These are phyloP conservation scores for Jackrogersella multiformis DNA, from an alignment of 495 filamentous ascomycete genomes.

Conservation along the genomic window DNA sequence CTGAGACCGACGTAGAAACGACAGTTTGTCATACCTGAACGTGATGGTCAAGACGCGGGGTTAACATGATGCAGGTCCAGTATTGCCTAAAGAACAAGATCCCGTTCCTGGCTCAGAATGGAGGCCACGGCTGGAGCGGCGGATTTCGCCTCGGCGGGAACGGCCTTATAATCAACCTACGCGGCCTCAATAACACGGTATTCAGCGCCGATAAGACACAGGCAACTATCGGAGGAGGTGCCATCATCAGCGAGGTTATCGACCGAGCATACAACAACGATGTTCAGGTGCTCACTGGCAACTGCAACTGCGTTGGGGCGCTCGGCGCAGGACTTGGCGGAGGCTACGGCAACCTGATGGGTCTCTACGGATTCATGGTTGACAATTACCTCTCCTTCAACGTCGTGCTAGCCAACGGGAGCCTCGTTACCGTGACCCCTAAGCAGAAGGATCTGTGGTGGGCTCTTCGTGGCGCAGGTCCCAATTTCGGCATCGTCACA, in stretches of 20 bases:
- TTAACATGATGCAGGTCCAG: constrained; percentile 8
- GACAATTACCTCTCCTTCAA: constrained; percentile 46
- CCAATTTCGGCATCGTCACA: constrained; percentile 62
- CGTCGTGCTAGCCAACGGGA: constrained; percentile 50
- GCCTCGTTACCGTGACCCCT: constrained; percentile 39
- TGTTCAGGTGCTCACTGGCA: constrained; percentile 46
- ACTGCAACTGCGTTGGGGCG: constrained; percentile 50
- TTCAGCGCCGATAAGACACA: constrained; percentile 13
- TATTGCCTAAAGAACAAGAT: constrained; percentile 5
- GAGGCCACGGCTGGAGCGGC: constrained; percentile 15
- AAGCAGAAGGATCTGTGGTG: constrained; percentile 52
- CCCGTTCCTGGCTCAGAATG: constrained; percentile 23
- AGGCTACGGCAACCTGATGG: constrained; percentile 16
- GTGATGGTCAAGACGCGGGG: not conserved
- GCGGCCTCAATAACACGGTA: not conserved
- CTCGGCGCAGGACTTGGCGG: constrained; percentile 62
- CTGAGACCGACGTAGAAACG: constrained; percentile 7
- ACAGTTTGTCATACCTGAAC: not conserved
- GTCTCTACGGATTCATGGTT: constrained; percentile 14
- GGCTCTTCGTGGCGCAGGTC: constrained; percentile 57
- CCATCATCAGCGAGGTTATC: constrained; percentile 7
- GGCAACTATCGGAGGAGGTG: constrained; percentile 11
- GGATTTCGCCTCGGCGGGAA: constrained; percentile 3
- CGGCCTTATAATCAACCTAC: constrained; percentile 20
- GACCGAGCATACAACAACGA: not conserved